Evolutionary conservation across 2,329 filamentous ascomycete genomes (phyloP), one percentile per base, ranked within the genome.

Genomic region (Monilinia fructicola): DNA sequence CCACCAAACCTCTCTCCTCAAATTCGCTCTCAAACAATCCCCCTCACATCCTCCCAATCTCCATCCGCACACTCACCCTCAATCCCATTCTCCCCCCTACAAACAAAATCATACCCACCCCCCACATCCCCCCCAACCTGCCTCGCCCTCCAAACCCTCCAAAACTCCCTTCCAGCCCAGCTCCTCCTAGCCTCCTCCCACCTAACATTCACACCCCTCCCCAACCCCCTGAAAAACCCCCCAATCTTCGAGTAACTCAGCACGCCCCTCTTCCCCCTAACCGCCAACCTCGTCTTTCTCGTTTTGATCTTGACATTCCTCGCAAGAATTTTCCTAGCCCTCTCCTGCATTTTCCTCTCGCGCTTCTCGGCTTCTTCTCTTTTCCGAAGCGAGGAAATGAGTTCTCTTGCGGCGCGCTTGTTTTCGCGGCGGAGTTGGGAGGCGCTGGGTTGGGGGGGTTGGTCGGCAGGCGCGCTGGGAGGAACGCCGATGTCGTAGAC

Each of bases 201-300:
- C 11, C 28, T 11, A 26, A 23, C 44, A 18, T 12, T 14, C 2
- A 60, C 10, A 12, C 58, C 28, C 18, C 28, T 59, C 7, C 63
- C 54, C 31, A 38, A 65, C 4, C 42, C 23, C 35, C 23, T 31
- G 11, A 59, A 16, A n/a, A 65, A 28, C 5, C 38, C 31, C 0
- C 23, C 6, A 7, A 65, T 60, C 21, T 26, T 42, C 2, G 50
- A 10, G 53, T 65, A 65, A 44, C 35, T 60, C 5, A 65, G 21
- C 1, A 18, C 60, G 1, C 63, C 63, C 18, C 38, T 65, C 10
- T 60, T 60, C 3, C 44, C 31, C 23, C 40, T 18, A 14, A 61
- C n/a, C 9, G 58, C 44, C 23, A 31, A 23, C 42, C 14, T 48
- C 3, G 23, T 35, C 2, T 52, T 61, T 21, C 14, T 23, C 16